Evolutionary conservation across 2,329 filamentous ascomycete genomes (phyloP), one percentile per base, ranked within the genome.

Genomic region (Fusarium tricinctum): DNA sequence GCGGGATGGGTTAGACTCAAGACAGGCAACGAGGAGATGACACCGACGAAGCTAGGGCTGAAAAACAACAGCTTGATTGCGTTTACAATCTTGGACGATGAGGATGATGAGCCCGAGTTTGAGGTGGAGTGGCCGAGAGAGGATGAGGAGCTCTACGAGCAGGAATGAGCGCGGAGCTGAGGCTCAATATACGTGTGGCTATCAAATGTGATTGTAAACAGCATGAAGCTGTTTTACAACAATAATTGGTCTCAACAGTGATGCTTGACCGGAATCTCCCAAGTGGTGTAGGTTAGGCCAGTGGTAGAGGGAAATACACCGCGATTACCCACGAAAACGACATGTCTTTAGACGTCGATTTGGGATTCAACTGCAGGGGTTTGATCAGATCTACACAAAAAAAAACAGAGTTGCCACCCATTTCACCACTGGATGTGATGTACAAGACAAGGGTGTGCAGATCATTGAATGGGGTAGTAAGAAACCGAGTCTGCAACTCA

Each of bases 1-100:
- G 76, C 79, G 20, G 86, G 86, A 8, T 89, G 86, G 86, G 82
- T 78, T 69, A 76, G 77, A 23, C 76, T 89, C 13, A 77, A 80
- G 4, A 74, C 80, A 3, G 71, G 75, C 7, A 73, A 76, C 2
- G 67, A 74, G 1, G 78, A 78, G 4, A 69, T 82, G 53, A 84
- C 80, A 0, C 80, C 84, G 0, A 74, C 76, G 0, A 78, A 76
- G 42, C 79, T 82, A 58, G 82, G 81, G 0, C 48, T 88, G 13
- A 80, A 81, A 63, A 81, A 87, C 30, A 83, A 83, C 38, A 78
- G 78, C 57, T 76, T 81, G 1, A 74, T 88, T 17, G 86, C 86
- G 0, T 88, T 89, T 73, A 75, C 80, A 0, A 78, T 88, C 42
- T 73, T 79, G 28, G 73, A 78, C 4, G 80, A 81, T 13, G 77